Percentiles rank a stretch among this genome's conserved stretches.
Conservation (phyloP, 176 grass and related monocot genomes). For the Luzula sylvatica region DNA sequence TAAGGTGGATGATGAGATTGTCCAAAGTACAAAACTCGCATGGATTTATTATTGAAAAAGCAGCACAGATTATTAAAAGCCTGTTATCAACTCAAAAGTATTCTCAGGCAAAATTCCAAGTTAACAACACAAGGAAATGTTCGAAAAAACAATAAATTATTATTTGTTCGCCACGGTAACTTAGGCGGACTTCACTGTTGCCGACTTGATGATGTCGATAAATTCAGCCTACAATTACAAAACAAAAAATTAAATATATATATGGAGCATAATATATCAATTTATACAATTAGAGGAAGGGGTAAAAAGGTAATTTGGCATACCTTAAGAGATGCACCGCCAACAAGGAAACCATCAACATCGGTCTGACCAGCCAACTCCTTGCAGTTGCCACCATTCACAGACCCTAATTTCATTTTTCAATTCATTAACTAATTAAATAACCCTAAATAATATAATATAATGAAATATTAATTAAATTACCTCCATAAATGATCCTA, state of each 20-base stretch:
- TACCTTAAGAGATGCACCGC: constrained; percentile 95
- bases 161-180: too few relatives aligned
- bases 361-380: constrained; percentile 62
- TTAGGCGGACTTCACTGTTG: constrained; percentile 58
- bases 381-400: constrained; percentile 59
- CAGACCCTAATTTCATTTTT: constrained; percentile 44
- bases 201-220: constrained; percentile 87
- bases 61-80: constrained; percentile 22
- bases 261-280: neutral
- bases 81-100: constrained; percentile 18
- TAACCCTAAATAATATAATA: neutral
- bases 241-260: neutral
- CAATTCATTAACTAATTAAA: neutral
- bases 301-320: neutral
- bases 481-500: constrained; percentile 86
- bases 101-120: constrained; percentile 21
- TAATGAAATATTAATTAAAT: constrained; percentile 8
- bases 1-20: too few relatives aligned
- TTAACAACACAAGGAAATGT: constrained; percentile 3
- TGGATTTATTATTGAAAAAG: constrained; percentile 1
- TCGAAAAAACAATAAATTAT: constrained; percentile 8
- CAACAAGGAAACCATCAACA: constrained; percentile 77
- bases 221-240: constrained; percentile 52
- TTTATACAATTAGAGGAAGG: neutral
- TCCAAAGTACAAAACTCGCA: neutral